phyloP scores from a whole-genome alignment of 2,329 filamentous ascomycete species.

The Penicillium crustosum region DNA sequence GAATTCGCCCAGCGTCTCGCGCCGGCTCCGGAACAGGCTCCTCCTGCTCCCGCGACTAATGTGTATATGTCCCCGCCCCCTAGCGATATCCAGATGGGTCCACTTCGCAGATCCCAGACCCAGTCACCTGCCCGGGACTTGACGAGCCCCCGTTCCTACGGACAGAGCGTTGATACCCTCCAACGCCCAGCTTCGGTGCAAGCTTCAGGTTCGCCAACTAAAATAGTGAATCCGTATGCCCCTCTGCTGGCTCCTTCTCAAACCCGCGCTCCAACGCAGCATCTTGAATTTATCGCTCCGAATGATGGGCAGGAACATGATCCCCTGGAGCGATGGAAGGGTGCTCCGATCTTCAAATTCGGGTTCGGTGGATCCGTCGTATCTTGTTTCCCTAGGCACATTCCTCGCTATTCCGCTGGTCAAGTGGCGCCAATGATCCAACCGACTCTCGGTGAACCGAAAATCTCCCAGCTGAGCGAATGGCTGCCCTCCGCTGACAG shows the following conservation, averaged over 20 bases:
- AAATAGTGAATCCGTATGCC: conserved; percentile 39
- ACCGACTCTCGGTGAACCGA: conserved; percentile 78
- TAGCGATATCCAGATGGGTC: conserved; percentile 33
- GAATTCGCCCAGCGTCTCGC: conserved; percentile 34
- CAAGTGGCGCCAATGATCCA: conserved; percentile 74
- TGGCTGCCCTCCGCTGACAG: conserved; percentile 69
- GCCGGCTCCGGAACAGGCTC: conserved; percentile 18
- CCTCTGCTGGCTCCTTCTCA: conserved; percentile 35
- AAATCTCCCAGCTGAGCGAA: conserved; percentile 72
- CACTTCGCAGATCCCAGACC: conserved; percentile 55
- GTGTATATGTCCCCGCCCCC: conserved; percentile 26
- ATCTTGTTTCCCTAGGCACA: conserved; percentile 82
- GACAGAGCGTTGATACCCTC: conserved; percentile 47
- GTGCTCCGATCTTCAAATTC: conserved; percentile 82
- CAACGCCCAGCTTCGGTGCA: conserved; percentile 57
- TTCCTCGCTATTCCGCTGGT: conserved; percentile 79
- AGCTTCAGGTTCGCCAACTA: conserved; percentile 45
- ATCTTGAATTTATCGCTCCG: conserved; percentile 57
- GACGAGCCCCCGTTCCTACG: conserved; percentile 48
- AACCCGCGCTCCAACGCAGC: conserved; percentile 47
- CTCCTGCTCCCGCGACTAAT: conserved; percentile 10
- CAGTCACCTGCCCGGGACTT: conserved; percentile 60
- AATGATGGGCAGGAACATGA: conserved; percentile 63
- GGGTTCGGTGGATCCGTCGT: conserved; percentile 80
- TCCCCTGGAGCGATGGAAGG: conserved; percentile 85